phyloP scores from a whole-genome alignment of 139 green algal genomes.

The Chlorella sp. region DNA sequence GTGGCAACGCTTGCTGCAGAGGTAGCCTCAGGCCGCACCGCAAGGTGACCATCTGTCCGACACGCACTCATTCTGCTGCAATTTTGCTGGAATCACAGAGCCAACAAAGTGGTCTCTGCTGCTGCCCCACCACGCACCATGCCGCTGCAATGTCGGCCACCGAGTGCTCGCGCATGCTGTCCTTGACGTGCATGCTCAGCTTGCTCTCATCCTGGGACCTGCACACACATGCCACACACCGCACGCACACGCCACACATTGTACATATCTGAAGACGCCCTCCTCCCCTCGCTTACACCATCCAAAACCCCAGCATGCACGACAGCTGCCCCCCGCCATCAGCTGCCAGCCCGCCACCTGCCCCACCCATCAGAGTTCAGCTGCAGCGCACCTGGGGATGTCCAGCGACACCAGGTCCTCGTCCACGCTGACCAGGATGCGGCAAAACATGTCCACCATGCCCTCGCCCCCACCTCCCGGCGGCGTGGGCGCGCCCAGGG shows the following conservation, averaged over 20 bases:
- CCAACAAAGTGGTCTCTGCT: too few relatives aligned
- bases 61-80: too few relatives aligned
- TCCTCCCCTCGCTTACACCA: too few relatives aligned
- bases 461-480: slow-evolving; percentile 43
- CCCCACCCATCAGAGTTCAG: too few relatives aligned
- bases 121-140: slow-evolving; percentile 43
- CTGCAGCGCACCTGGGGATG: slow-evolving; percentile 61
- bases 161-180: slow-evolving; percentile 87
- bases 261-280: neutral
- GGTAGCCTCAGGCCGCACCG: too few relatives aligned
- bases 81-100: too few relatives aligned
- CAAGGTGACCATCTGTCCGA: too few relatives aligned
- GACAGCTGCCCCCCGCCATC: too few relatives aligned
- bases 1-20: too few relatives aligned
- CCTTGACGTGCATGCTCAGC: slow-evolving; percentile 85
- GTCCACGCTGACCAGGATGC: slow-evolving; percentile 82
- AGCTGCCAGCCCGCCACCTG: too few relatives aligned
- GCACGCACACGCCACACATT: neutral
- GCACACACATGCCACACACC: neutral
- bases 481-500: slow-evolving; percentile 35
- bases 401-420: slow-evolving; percentile 90
- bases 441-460: slow-evolving; percentile 84
- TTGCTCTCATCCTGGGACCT: slow-evolving; percentile 68
- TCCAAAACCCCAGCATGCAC: too few relatives aligned
- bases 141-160: slow-evolving; percentile 65